Conservation (phyloP, 441 rosid species). For the Breynia disticha region DNA sequence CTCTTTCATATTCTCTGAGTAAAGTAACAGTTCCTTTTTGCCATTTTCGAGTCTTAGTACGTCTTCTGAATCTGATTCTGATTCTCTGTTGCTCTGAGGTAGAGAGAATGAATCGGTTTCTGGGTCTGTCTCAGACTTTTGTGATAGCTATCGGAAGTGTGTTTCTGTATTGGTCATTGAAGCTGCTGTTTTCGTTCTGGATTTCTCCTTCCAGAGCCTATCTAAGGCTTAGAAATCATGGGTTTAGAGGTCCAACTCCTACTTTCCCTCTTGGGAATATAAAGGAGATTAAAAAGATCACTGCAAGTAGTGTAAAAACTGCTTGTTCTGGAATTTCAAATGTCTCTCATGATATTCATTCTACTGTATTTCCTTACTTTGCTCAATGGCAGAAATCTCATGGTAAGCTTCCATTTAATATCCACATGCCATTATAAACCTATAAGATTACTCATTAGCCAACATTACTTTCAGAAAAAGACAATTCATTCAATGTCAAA, state of each 20-base stretch:
- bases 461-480: no score
- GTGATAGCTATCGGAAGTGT: slow-evolving; percentile 7
- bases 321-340: slow-evolving; percentile 8
- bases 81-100: not conserved
- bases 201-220: slow-evolving; percentile 41
- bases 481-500: not conserved
- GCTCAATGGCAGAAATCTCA: slow-evolving; percentile 66
- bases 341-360: slow-evolving; percentile 71
- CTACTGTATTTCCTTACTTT: slow-evolving; percentile 67
- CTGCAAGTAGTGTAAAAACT: not conserved
- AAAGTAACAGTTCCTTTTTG: no score
- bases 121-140: slow-evolving; percentile 12
- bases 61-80: no score
- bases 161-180: slow-evolving; percentile 27
- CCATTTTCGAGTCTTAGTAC: no score
- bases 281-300: slow-evolving; percentile 42
- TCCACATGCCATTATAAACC: no score
- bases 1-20: no score
- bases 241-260: slow-evolving; percentile 75
- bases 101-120: slow-evolving; percentile 4
- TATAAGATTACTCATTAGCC: no score
- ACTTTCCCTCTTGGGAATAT: slow-evolving; percentile 68
- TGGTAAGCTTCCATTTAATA: slow-evolving; percentile 34
- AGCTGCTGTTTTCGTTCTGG: slow-evolving; percentile 46
- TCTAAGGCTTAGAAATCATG: slow-evolving; percentile 46